Conservation (phyloP, 495 filamentous ascomycete species). For the Aspergillus sclerotioniger region DNA sequence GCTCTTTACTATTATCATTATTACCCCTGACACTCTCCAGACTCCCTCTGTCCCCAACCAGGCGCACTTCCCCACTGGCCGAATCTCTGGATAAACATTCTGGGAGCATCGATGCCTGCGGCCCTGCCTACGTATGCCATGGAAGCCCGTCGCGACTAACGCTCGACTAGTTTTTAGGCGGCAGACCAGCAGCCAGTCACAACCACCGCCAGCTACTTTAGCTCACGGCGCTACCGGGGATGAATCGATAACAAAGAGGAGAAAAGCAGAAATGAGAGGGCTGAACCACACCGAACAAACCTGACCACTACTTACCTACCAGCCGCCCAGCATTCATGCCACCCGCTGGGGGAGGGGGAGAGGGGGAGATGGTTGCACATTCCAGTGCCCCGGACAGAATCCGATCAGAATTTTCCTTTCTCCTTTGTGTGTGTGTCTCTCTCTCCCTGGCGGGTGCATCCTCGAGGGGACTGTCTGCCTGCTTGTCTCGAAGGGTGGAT, state of each 20-base stretch:
- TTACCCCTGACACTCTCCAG: neutral
- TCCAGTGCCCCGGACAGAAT: neutral
- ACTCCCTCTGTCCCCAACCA: neutral
- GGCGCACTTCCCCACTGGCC: neutral
- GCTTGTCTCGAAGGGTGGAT: neutral
- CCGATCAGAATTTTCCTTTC: too few relatives aligned
- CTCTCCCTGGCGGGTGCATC: neutral
- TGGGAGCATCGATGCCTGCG: neutral
- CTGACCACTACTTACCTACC: neutral
- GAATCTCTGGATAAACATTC: neutral
- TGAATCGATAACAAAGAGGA: neutral
- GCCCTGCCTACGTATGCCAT: slow-evolving; percentile 1
- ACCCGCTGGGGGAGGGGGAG: neutral
- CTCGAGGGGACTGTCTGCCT: neutral
- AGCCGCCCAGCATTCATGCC: neutral
- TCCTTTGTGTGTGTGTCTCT: neutral
- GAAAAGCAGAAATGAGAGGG: neutral
- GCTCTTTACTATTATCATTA: neutral
- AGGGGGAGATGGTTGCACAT: neutral
- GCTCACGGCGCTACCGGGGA: neutral
- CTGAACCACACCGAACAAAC: neutral
- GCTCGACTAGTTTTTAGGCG: neutral
- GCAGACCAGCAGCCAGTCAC: neutral
- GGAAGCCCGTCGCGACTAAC: neutral
- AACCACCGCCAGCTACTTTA: neutral